Percentiles rank a stretch among this genome's conserved stretches.
phyloP scores from a whole-genome alignment of 2,329 filamentous ascomycete species.

The Curvularia hawaiiensis region DNA sequence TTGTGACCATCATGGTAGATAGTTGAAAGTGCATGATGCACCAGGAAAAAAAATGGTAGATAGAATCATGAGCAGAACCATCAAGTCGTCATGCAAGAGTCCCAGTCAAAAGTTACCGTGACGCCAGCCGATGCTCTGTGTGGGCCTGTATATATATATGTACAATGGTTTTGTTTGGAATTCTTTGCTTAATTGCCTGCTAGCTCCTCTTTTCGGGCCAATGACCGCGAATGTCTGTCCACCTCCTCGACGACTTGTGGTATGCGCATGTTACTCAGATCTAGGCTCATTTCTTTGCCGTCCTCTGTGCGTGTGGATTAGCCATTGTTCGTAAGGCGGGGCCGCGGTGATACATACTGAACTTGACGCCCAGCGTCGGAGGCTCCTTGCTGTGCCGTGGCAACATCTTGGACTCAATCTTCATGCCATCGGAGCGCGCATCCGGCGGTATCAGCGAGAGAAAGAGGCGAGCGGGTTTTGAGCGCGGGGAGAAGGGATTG shows the following conservation, averaged over 20 bases:
- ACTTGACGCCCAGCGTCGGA: slow-evolving; percentile 76
- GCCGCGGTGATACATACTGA: slow-evolving; percentile 66
- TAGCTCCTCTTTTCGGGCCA: slow-evolving; percentile 85
- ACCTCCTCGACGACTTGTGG: slow-evolving; percentile 87
- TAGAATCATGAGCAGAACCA: slow-evolving; percentile 27
- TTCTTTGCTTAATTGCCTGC: slow-evolving; percentile 47
- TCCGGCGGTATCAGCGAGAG: slow-evolving; percentile 82
- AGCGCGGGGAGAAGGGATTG: slow-evolving; percentile 84
- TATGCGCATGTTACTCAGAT: slow-evolving; percentile 81
- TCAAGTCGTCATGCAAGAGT: slow-evolving; percentile 10
- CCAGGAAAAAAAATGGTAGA: slow-evolving; percentile 20
- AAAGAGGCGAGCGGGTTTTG: slow-evolving; percentile 85
- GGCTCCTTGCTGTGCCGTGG: slow-evolving; percentile 71
- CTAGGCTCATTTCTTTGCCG: slow-evolving; percentile 85
- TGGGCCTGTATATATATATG: slow-evolving; percentile 1
- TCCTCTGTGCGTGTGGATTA: slow-evolving; percentile 67
- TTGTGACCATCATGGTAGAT: slow-evolving; percentile 6
- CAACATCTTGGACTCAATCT: slow-evolving; percentile 77
- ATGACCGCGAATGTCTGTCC: slow-evolving; percentile 81
- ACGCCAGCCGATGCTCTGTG: slow-evolving; percentile 36
- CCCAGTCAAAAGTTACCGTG: slow-evolving; percentile 22
- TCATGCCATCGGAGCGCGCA: slow-evolving; percentile 74
- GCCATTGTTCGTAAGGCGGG: neutral
- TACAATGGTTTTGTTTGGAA: slow-evolving; percentile 6
- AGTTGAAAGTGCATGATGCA: slow-evolving; percentile 17